These are phyloP conservation scores for Melanomma pulvis-pyrius DNA, from an alignment of 495 filamentous ascomycete species.

Conservation along the genomic window DNA sequence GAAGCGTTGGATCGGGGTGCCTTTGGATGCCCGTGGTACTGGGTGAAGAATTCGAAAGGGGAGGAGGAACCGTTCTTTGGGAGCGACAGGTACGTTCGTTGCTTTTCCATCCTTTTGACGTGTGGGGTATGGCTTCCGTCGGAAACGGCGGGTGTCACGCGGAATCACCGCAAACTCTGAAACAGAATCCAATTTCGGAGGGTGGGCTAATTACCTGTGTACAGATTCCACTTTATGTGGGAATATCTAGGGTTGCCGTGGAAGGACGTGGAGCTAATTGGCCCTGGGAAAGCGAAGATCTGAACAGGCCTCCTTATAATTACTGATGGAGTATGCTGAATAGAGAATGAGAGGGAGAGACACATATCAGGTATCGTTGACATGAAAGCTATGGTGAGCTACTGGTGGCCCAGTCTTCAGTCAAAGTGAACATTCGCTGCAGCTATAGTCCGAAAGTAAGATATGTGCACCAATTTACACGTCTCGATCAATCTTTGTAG, in stretches of 20 bases:
- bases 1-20: constrained; percentile 64
- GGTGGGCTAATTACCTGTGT: constrained; percentile 2
- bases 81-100: constrained; percentile 63
- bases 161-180: constrained; percentile 9
- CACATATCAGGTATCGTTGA: background rate
- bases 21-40: constrained; percentile 77
- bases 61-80: constrained; percentile 73
- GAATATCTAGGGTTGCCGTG: constrained; percentile 45
- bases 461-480: no score
- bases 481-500: no score
- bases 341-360: background rate
- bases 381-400: background rate
- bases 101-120: background rate
- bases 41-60: constrained; percentile 63
- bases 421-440: no score
- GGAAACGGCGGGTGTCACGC: background rate
- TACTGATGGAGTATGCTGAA: background rate
- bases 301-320: constrained; percentile 10
- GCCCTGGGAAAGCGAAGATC: constrained; percentile 33
- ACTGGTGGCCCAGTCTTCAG: no score
- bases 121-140: constrained; percentile 3
- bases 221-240: constrained; percentile 41
- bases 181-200: background rate
- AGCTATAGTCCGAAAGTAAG: no score
- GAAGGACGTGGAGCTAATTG: constrained; percentile 31